These are phyloP conservation scores for Plantago ovata DNA, from an alignment of 257 asterid genomes.

Conservation along the genomic window DNA sequence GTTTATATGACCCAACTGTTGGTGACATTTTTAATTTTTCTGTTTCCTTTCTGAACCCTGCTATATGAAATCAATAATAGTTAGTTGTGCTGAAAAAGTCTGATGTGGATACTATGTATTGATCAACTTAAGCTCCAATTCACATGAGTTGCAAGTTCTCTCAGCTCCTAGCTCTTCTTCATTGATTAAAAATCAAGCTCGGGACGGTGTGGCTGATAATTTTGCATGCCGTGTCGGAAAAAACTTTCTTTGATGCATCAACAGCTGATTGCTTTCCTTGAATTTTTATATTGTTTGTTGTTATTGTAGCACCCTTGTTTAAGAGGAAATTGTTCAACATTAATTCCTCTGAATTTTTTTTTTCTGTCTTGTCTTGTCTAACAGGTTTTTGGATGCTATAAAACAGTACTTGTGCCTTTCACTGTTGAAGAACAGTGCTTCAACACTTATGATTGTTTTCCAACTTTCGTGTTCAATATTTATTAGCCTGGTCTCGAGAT, in stretches of 20 bases:
- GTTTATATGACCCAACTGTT: no score
- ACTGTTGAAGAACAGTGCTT: constrained; percentile 92
- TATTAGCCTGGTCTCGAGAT: constrained; percentile 86
- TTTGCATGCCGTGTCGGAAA: background rate
- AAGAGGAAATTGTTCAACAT: constrained; percentile 15
- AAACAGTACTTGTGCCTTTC: constrained; percentile 96
- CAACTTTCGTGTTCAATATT: constrained; percentile 99
- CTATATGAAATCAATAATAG: no score
- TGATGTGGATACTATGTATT: no score
- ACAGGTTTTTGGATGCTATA: constrained; percentile 96
- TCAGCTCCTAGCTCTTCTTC: no score
- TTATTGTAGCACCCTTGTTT: background rate
- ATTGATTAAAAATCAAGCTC: no score
- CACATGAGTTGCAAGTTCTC: no score
- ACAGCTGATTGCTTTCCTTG: constrained; percentile 8
- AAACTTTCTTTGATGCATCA: constrained; percentile 3
- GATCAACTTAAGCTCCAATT: no score
- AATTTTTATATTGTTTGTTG: background rate
- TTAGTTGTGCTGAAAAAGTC: no score
- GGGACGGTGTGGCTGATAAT: background rate
- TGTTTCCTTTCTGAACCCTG: no score
- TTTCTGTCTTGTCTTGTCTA: constrained; percentile 25
- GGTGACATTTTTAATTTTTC: no score
- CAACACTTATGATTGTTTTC: constrained; percentile 87
- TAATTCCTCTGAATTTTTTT: constrained; percentile 8